These are phyloP conservation scores for Benincasa hispida DNA, from an alignment of 306 rosid species.

Conservation along the genomic window DNA sequence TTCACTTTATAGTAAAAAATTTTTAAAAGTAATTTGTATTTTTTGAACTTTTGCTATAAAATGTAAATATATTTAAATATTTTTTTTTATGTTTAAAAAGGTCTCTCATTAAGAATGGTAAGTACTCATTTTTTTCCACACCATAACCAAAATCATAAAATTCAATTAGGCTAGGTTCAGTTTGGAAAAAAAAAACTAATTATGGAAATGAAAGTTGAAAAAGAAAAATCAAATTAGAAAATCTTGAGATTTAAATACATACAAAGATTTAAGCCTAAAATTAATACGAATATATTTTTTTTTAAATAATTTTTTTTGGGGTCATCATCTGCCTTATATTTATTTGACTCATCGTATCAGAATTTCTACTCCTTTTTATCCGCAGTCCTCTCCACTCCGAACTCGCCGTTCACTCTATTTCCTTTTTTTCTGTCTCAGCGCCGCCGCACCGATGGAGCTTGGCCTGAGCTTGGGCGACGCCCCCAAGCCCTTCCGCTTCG, in stretches of 20 bases:
- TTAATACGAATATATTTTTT: neutral
- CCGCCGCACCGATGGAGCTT: constrained; percentile 21
- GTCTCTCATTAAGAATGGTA: no score
- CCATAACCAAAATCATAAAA: no score
- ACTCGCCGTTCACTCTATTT: neutral
- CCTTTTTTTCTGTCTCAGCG: neutral
- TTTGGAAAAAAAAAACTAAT: no score
- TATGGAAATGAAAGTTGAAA: no score
- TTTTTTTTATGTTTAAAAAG: no score
- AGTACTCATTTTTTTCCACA: no score
- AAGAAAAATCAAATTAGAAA: neutral
- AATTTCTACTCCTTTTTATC: neutral
- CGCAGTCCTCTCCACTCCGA: constrained; percentile 22
- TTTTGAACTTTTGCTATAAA: no score
- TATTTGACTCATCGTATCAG: constrained; percentile 8
- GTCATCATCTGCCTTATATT: constrained; percentile 10
- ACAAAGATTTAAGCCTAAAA: neutral
- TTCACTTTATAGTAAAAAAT: no score
- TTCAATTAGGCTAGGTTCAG: no score
- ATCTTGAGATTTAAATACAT: neutral
- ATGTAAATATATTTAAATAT: no score
- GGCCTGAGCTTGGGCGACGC: constrained; percentile 23
- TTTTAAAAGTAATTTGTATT: no score
- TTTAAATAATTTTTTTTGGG: neutral
- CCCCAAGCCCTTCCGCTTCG: constrained; percentile 8